These are phyloP conservation scores for Testicularia cyperi DNA, from an alignment of 1,284 basidiomycete species.

Conservation along the genomic window DNA sequence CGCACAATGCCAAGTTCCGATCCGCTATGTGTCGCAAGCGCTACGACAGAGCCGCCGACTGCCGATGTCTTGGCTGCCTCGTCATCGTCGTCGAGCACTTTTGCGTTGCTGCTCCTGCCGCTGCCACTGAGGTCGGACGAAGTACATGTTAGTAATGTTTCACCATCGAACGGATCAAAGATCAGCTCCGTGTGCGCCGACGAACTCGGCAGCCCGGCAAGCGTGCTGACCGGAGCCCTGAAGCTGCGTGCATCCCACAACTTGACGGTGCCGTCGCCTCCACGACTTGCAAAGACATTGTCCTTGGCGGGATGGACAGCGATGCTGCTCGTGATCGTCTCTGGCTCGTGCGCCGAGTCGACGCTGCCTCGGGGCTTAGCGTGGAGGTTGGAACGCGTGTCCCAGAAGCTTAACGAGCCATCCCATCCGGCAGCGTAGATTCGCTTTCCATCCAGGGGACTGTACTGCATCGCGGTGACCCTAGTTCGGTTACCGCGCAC, in stretches of 20 bases:
- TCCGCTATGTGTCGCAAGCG: constrained; percentile 17
- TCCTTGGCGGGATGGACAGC: constrained; percentile 80
- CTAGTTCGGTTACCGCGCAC: constrained; percentile 92
- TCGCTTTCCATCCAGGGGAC: background rate
- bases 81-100: background rate
- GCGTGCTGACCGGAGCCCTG: constrained; percentile 75
- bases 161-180: constrained; percentile 83
- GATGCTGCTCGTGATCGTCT: constrained; percentile 78
- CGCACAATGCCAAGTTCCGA: constrained; percentile 9
- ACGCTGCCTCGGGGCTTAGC: constrained; percentile 81
- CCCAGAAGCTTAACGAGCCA: constrained; percentile 90
- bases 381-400: constrained; percentile 78
- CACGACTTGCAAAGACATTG: constrained; percentile 75
- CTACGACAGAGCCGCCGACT: constrained; percentile 24
- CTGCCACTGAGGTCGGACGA: constrained; percentile 7
- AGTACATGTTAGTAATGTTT: constrained; percentile 76
- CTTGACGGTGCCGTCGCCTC: constrained; percentile 91
- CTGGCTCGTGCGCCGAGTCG: constrained; percentile 81
- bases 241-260: constrained; percentile 88
- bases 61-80: background rate
- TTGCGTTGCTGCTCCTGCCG: background rate
- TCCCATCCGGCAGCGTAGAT: constrained; percentile 72
- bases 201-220: constrained; percentile 70
- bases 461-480: constrained; percentile 67
- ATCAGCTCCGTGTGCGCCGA: constrained; percentile 89